Evolutionary conservation across 202 grass and related monocot genomes (phyloP).

Genomic region (Eragrostis tef): DNA sequence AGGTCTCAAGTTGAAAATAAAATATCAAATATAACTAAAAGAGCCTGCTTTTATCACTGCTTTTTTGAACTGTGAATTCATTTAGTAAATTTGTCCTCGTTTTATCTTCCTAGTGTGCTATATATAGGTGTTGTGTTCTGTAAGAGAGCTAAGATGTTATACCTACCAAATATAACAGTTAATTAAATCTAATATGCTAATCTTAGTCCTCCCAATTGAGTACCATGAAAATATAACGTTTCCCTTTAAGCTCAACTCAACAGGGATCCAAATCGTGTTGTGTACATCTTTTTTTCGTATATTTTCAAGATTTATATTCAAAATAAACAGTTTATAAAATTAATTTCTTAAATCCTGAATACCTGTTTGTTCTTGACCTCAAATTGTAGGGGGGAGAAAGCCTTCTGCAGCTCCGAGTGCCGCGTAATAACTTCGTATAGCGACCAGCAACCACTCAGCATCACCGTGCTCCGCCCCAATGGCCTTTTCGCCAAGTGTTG

Average conservation of each 20-base stretch:
- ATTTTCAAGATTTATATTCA: neutral
- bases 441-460: conserved; percentile 4
- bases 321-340: neutral
- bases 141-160: conserved; percentile 19
- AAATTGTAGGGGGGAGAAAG: conserved; percentile 56
- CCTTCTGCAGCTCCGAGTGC: conserved; percentile 61
- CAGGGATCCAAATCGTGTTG: neutral
- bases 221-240: neutral
- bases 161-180: neutral
- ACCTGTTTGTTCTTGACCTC: conserved; percentile 15
- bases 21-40: neutral
- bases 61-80: neutral
- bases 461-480: conserved; percentile 39
- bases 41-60: neutral
- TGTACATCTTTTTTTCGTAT: neutral
- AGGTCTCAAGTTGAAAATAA: neutral
- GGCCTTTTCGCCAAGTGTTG: conserved; percentile 48
- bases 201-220: neutral
- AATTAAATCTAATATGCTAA: neutral
- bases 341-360: neutral
- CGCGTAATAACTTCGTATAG: too few relatives aligned
- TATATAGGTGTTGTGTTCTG: neutral
- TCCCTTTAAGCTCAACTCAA: neutral
- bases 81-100: neutral
- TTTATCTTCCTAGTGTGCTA: conserved; percentile 7